phyloP scores from a whole-genome alignment of 495 filamentous ascomycete genomes.

The Daldinia loculata region DNA sequence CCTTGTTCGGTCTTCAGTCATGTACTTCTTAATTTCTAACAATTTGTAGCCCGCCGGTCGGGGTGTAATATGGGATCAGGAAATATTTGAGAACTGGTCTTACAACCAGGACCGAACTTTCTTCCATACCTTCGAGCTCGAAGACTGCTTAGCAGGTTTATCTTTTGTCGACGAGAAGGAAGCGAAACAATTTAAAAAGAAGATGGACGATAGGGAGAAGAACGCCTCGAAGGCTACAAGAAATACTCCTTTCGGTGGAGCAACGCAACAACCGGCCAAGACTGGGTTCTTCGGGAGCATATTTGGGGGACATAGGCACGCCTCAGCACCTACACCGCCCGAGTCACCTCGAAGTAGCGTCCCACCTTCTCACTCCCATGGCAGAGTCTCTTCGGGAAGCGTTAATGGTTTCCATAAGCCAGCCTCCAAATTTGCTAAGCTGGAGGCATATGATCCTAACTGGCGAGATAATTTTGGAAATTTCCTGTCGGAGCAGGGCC shows the following conservation, averaged over 20 bases:
- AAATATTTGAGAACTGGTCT: slow-evolving; percentile 91
- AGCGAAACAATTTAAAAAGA: slow-evolving; percentile 91
- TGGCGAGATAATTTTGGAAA: slow-evolving; percentile 83
- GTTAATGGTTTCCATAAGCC: slow-evolving; percentile 51
- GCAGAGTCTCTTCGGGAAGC: slow-evolving; percentile 52
- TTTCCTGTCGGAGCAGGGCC: slow-evolving; percentile 84
- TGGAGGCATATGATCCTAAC: slow-evolving; percentile 83
- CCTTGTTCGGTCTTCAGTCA: background rate
- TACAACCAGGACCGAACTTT: slow-evolving; percentile 97
- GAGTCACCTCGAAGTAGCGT: slow-evolving; percentile 59
- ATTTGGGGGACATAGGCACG: slow-evolving; percentile 74
- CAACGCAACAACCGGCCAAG: slow-evolving; percentile 54
- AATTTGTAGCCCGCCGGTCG: slow-evolving; percentile 70
- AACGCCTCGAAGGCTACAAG: slow-evolving; percentile 86
- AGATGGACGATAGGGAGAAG: slow-evolving; percentile 93
- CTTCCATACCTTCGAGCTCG: slow-evolving; percentile 96
- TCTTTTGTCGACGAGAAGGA: slow-evolving; percentile 97
- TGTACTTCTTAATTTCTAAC: slow-evolving; percentile 36
- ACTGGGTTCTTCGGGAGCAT: slow-evolving; percentile 69
- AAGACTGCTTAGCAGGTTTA: slow-evolving; percentile 86
- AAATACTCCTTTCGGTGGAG: slow-evolving; percentile 77
- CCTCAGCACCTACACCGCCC: slow-evolving; percentile 65
- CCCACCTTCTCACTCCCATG: slow-evolving; percentile 59
- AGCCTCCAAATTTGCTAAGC: slow-evolving; percentile 64
- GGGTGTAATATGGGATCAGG: slow-evolving; percentile 98